These are phyloP conservation scores for Irpex sp. DNA, from an alignment of 1,284 basidiomycete genomes.

Conservation along the genomic window DNA sequence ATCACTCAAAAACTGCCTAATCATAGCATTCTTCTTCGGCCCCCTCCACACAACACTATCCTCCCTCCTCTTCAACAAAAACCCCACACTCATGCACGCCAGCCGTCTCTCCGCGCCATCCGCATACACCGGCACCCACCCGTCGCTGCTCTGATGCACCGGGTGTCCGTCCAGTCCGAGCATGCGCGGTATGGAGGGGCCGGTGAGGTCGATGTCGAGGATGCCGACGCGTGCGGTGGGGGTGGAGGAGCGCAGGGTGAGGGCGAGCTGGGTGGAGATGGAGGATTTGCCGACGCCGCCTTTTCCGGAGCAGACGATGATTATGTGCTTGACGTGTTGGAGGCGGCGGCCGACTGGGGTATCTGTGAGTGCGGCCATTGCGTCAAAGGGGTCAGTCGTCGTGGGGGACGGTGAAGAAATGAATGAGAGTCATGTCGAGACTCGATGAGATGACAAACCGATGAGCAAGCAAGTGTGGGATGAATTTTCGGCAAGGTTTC, in stretches of 20 bases:
- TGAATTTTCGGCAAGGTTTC: not conserved
- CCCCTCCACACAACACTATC: constrained; percentile 98
- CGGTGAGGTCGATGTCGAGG: constrained; percentile 94
- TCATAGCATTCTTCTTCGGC: constrained; percentile 99
- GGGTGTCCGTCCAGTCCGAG: constrained; percentile 84
- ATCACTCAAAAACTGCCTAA: constrained; percentile 93
- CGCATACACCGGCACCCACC: constrained; percentile 98
- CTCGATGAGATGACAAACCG: constrained; percentile 10
- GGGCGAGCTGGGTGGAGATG: constrained; percentile 87
- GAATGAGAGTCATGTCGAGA: not conserved
- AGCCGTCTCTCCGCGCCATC: constrained; percentile 66
- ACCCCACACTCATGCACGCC: constrained; percentile 96
- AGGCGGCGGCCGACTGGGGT: constrained; percentile 62
- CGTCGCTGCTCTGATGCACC: constrained; percentile 90
- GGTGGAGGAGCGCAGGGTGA: constrained; percentile 72
- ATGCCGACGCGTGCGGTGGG: constrained; percentile 78
- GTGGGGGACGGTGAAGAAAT: not conserved
- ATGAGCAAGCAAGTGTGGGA: not conserved
- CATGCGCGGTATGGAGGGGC: constrained; percentile 97
- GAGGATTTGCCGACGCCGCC: constrained; percentile 99
- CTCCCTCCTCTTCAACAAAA: constrained; percentile 83
- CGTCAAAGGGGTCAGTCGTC: not conserved
- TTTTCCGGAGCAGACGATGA: constrained; percentile 94
- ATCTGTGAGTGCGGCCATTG: constrained; percentile 32
- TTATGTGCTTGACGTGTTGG: constrained; percentile 74